These are phyloP conservation scores for Colletotrichum cereale DNA, from an alignment of 2,329 filamentous ascomycete genomes.

Conservation along the genomic window DNA sequence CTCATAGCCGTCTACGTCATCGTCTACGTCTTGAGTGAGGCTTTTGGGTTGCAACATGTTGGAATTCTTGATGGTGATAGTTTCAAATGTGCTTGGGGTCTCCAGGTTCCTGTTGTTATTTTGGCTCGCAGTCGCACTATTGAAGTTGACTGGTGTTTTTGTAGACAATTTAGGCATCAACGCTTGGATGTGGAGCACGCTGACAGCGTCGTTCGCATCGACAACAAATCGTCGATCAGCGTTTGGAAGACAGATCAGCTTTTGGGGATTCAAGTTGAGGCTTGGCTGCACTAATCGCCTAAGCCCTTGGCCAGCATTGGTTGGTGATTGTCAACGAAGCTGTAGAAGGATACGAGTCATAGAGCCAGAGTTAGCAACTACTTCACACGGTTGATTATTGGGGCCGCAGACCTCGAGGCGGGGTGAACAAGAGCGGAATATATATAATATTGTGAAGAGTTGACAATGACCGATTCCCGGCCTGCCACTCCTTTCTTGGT, in stretches of 20 bases:
- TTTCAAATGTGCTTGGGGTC: neutral
- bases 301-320: too few species aligned
- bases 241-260: neutral
- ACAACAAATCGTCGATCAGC: neutral
- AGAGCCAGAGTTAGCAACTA: too few species aligned
- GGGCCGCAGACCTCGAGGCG: too few species aligned
- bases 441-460: too few species aligned
- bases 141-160: neutral
- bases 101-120: neutral
- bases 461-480: too few species aligned
- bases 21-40: neutral
- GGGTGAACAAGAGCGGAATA: too few species aligned
- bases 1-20: conserved; percentile 18
- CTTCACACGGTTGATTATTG: too few species aligned
- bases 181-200: neutral
- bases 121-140: neutral
- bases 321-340: too few species aligned
- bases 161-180: neutral
- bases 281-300: too few species aligned
- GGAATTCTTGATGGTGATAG: neutral
- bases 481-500: too few species aligned
- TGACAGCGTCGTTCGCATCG: neutral
- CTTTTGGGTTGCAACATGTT: neutral
- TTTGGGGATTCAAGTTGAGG: neutral
- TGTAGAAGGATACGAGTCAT: too few species aligned